A percentile compares a stretch with the other conserved stretches of the same genome.
Conservation (phyloP, 2,329 filamentous ascomycete species). For the Chaetomium strumarium region DNA sequence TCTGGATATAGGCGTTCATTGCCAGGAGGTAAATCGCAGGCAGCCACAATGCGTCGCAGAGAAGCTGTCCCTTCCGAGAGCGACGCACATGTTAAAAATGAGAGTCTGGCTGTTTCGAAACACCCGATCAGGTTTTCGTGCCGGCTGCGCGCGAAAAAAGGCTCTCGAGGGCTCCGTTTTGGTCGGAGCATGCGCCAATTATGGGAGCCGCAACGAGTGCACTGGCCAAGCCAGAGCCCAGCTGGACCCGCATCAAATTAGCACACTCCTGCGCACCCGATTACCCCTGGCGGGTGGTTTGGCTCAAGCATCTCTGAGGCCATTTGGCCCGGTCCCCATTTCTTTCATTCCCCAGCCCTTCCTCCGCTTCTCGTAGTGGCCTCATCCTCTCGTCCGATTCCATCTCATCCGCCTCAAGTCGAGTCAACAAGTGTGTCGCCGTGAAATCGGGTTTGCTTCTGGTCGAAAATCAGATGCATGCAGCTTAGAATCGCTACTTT, state of each 20-base stretch:
- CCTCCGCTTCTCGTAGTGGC: not conserved
- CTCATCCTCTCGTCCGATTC: not conserved
- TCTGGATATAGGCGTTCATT: no score
- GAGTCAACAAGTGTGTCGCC: not conserved
- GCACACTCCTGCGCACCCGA: slow-evolving; percentile 1
- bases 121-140: no score
- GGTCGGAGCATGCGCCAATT: not conserved
- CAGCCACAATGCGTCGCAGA: no score
- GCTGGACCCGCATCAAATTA: slow-evolving; percentile 13
- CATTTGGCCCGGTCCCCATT: not conserved
- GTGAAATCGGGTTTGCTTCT: not conserved
- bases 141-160: no score
- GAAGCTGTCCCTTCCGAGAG: no score
- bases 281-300: slow-evolving; percentile 10
- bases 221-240: slow-evolving; percentile 2
- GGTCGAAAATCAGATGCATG: not conserved
- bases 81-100: no score
- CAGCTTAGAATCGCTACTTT: not conserved
- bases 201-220: not conserved
- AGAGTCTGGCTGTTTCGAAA: no score
- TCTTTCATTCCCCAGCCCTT: slow-evolving; percentile 9
- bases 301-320: not conserved
- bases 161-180: slow-evolving; percentile 2
- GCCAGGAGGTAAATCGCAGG: no score
- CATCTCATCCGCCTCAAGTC: not conserved